Base-by-base conservation (phyloP, 2,329 filamentous ascomycete species). In the Metarhizium humberi region DNA sequence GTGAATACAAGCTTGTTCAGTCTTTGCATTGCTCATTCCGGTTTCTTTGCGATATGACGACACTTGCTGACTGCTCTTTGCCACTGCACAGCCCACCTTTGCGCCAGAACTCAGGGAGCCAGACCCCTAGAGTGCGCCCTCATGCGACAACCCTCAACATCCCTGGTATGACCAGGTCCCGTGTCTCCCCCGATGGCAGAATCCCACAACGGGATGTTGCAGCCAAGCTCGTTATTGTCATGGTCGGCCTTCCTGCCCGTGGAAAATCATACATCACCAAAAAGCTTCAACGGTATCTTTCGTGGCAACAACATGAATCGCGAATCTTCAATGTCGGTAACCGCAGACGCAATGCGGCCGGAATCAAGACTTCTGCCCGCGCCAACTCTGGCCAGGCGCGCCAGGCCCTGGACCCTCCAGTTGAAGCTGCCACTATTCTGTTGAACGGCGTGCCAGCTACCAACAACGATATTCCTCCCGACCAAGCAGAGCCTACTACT, bases 221-320 rank as follows among this genome's bases (percentile, higher is more conserved):
- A 51, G 88, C 94, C 45, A 99, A 99, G 77, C 78, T 99, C 59
- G 90, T 97, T 67, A 95, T 99, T 65, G 85, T 99, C 69, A 99
- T 99, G 94, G 94, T 99, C 58, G 94, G 94, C 60, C 75, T 99
- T 64, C 94, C 94, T 3, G 94, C 94, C 10, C 81, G 94, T 65
- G 94, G 94, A 68, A 99, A 99, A 75, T 96, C 92, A 55, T 99
- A 99, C 73, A 95, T 99, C 65, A 97, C 94, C 58, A 97, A 97
- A 78, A 99, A 99, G 75, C 82, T 99, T 59, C 88, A 94, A 57
- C 83, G 94, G 58, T 99, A 97, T 68, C 76, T 99, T 52, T 92
- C 95, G 51, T 99, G 94, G 94, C 85, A 96, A 66, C 94, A 99
- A 67, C 92, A 99, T 72, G 90, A 96, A 66, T 94, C 92, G 13